Conservation (phyloP, 23 red algal genomes). For the Agarophyton chilense region DNA sequence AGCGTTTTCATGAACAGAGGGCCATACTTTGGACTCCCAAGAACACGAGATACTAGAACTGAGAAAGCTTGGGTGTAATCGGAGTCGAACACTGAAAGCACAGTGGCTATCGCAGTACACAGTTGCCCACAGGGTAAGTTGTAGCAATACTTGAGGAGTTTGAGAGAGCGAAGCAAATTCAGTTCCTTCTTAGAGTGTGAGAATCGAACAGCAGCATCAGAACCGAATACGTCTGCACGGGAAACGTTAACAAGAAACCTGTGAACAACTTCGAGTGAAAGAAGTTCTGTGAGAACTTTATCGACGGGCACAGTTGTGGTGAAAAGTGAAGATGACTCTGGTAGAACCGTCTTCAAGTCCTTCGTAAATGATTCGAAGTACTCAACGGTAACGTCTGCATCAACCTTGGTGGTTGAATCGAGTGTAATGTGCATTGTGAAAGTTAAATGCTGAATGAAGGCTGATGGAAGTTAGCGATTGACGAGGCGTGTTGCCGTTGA, state of each 20-base stretch:
- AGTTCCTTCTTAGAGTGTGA: slow-evolving; percentile 54
- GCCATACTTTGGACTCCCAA: slow-evolving; percentile 12
- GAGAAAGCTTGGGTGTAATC: not conserved
- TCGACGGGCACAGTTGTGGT: not conserved
- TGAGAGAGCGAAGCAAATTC: slow-evolving; percentile 54
- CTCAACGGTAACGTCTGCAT: slow-evolving; percentile 8
- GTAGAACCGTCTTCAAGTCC: slow-evolving; percentile 26
- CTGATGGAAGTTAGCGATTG: not conserved
- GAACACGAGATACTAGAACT: slow-evolving; percentile 49
- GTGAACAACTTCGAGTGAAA: slow-evolving; percentile 21
- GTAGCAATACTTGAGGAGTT: slow-evolving; percentile 77
- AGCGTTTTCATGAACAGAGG: slow-evolving; percentile 59
- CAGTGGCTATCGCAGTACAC: slow-evolving; percentile 9
- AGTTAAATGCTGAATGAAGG: not conserved
- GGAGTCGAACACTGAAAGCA: slow-evolving; percentile 20
- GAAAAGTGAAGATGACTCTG: not conserved
- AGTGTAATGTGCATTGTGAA: slow-evolving; percentile 18
- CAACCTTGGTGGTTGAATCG: not conserved
- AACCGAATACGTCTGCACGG: slow-evolving; percentile 61
- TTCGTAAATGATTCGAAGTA: slow-evolving; percentile 19
- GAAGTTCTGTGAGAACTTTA: slow-evolving; percentile 30
- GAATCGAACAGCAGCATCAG: slow-evolving; percentile 28
- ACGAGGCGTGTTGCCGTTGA: too few species aligned
- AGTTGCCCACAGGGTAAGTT: slow-evolving; percentile 63
- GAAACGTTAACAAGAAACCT: slow-evolving; percentile 61